These are phyloP conservation scores for Ophiosphaerella narmari DNA, from an alignment of 2,329 filamentous ascomycete species.

Conservation along the genomic window DNA sequence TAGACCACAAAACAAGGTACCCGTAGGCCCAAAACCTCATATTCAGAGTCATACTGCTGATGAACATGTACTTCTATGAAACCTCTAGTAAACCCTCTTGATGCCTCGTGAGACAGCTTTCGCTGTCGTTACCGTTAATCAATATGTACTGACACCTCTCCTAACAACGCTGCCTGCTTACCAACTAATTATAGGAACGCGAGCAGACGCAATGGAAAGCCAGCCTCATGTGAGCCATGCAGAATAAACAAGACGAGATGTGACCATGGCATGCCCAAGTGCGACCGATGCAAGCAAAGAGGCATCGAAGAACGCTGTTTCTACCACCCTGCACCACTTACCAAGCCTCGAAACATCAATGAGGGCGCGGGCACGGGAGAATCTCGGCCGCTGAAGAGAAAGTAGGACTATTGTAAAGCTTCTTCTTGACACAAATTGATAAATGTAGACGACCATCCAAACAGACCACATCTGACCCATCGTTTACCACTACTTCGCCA, in stretches of 20 bases:
- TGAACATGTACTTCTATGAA: neutral
- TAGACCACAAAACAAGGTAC: neutral
- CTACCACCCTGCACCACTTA: conserved; percentile 44
- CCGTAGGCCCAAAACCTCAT: too few species aligned
- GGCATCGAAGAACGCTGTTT: conserved; percentile 41
- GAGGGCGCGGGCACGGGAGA: conserved; percentile 18
- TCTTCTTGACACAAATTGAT: conserved; percentile 1
- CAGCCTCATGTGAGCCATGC: conserved; percentile 41
- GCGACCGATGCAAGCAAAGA: conserved; percentile 38
- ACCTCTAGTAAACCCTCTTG: neutral
- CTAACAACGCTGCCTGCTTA: neutral
- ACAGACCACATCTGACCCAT: conserved; percentile 9
- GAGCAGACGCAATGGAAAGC: conserved; percentile 40
- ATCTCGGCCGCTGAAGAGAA: conserved; percentile 30
- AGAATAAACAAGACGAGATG: conserved; percentile 41
- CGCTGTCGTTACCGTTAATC: neutral
- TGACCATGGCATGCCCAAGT: conserved; percentile 39
- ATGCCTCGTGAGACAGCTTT: too few species aligned
- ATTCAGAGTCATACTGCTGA: neutral
- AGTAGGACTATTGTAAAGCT: conserved; percentile 17
- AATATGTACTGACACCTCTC: neutral
- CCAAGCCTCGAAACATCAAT: conserved; percentile 24
- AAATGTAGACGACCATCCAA: conserved; percentile 21
- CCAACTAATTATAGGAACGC: conserved; percentile 25
- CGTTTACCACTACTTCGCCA: conserved; percentile 16